Evolutionary conservation across 2,329 filamentous ascomycete genomes (phyloP).

Genomic region (Dothistroma pini): DNA sequence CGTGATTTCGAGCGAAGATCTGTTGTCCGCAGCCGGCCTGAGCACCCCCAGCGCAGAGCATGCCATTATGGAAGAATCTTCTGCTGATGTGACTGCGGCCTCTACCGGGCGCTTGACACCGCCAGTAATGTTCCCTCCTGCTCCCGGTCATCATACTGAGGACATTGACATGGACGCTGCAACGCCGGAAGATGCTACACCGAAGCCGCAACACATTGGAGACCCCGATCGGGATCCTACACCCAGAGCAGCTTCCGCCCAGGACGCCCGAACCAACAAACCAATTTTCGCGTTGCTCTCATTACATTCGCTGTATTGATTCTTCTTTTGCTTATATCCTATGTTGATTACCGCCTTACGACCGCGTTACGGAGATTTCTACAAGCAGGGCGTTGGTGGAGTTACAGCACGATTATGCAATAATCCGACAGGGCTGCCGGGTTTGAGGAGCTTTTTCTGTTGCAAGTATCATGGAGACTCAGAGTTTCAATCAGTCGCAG

Average conservation of each 20-base stretch:
- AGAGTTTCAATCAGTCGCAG: not conserved
- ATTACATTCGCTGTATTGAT: conserved; percentile 3
- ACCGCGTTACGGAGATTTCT: conserved; percentile 15
- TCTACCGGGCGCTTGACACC: conserved; percentile 43
- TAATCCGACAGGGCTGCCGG: not conserved
- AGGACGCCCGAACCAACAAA: conserved; percentile 7
- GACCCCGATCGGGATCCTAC: conserved; percentile 41
- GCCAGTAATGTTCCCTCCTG: conserved; percentile 48
- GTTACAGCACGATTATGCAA: conserved; percentile 11
- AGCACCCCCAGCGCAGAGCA: conserved; percentile 8
- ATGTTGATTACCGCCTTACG: conserved; percentile 14
- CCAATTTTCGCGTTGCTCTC: not conserved
- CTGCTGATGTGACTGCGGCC: conserved; percentile 32
- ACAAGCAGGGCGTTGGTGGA: conserved; percentile 32
- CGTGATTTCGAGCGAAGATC: conserved; percentile 50
- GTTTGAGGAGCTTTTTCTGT: not conserved
- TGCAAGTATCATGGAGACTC: not conserved
- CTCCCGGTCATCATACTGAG: conserved; percentile 42
- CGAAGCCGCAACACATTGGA: conserved; percentile 32
- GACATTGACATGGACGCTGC: conserved; percentile 37
- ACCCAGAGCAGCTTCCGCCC: conserved; percentile 34
- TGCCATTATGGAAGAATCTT: conserved; percentile 40
- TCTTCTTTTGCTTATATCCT: conserved; percentile 9
- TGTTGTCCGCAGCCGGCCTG: conserved; percentile 24
- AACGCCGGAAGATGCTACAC: conserved; percentile 33